These are phyloP conservation scores for Apiotrichum veenhuisii DNA, from an alignment of 1,284 basidiomycete species.

Conservation along the genomic window DNA sequence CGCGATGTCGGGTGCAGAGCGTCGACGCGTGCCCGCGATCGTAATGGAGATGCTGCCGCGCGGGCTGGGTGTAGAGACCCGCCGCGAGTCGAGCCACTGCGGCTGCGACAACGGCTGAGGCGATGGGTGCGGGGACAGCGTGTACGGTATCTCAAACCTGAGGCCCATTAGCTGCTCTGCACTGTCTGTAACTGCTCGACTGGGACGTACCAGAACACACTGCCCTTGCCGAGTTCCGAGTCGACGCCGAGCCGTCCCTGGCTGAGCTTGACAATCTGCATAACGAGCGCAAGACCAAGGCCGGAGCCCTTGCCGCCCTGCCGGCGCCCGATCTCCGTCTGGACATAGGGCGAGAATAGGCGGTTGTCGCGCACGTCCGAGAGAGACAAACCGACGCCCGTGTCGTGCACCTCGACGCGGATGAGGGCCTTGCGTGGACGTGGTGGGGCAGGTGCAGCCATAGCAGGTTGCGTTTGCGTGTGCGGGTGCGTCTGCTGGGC, in stretches of 20 bases:
- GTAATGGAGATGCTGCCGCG: not conserved
- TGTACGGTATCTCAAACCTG: slow-evolving; percentile 9
- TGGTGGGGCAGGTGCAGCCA: slow-evolving; percentile 7
- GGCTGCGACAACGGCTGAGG: not conserved
- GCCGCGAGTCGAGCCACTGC: not conserved
- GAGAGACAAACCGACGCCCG: slow-evolving; percentile 67
- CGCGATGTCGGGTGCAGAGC: not conserved
- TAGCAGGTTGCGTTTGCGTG: too few species aligned
- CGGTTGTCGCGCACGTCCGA: slow-evolving; percentile 63
- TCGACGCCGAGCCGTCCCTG: slow-evolving; percentile 68
- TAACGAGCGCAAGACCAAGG: slow-evolving; percentile 76
- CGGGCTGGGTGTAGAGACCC: not conserved
- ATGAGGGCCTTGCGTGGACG: slow-evolving; percentile 53
- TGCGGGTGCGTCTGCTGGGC: too few species aligned
- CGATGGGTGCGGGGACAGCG: not conserved
- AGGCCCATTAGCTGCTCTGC: not conserved
- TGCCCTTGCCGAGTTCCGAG: slow-evolving; percentile 41
- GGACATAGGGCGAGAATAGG: slow-evolving; percentile 48
- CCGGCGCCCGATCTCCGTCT: slow-evolving; percentile 60
- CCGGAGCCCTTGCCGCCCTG: slow-evolving; percentile 85
- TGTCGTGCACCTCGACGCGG: slow-evolving; percentile 74
- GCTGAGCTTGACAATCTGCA: slow-evolving; percentile 78
- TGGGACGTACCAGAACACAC: slow-evolving; percentile 41
- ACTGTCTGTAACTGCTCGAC: too few species aligned
- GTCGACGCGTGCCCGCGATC: not conserved